Evolutionary conservation across 2,329 filamentous ascomycete genomes (phyloP).

Genomic region (Fusarium temperatum): DNA sequence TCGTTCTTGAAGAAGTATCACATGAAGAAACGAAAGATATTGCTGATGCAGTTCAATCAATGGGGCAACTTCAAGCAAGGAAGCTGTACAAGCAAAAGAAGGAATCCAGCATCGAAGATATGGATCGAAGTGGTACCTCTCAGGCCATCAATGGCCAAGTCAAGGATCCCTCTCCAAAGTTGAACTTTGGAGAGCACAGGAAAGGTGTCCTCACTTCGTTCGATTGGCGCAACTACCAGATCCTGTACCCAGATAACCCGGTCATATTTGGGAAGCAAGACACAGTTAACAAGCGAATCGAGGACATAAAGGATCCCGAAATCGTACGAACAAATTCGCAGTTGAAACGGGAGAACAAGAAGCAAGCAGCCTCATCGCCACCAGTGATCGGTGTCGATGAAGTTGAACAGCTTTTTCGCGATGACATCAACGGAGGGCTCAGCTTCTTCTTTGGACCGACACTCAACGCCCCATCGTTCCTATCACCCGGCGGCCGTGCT

Average conservation of each 20-base stretch:
- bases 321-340: background rate
- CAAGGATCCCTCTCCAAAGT: too few species aligned
- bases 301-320: too few species aligned
- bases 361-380: rapidly evolving
- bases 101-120: background rate
- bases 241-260: background rate
- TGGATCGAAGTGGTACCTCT: background rate
- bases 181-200: background rate
- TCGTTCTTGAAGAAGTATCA: background rate
- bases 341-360: background rate
- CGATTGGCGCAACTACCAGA: background rate
- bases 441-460: background rate
- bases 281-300: too few species aligned
- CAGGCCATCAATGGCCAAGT: too few species aligned
- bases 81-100: background rate
- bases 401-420: background rate
- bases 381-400: background rate
- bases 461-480: background rate
- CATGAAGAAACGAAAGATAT: background rate
- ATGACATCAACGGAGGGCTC: background rate
- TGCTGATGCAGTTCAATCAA: rapidly evolving
- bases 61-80: background rate
- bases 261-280: too few species aligned
- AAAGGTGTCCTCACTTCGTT: background rate
- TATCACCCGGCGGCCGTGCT: background rate